phyloP scores from a whole-genome alignment of 108 stramenopile genomes.

The Craspedostauros australis region DNA sequence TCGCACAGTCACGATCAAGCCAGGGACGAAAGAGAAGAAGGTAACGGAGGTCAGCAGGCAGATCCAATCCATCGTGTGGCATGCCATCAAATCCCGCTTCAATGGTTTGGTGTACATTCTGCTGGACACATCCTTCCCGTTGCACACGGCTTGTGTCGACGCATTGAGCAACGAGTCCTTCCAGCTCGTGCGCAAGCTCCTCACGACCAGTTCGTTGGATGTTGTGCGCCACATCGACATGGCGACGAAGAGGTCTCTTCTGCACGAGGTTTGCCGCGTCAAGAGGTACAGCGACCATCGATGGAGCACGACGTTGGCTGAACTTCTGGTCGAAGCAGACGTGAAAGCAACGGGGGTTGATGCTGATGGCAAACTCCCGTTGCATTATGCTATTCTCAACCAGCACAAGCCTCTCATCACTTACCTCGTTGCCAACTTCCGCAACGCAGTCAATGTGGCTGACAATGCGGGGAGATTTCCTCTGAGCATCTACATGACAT shows the following conservation, averaged over 20 bases:
- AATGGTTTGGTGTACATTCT: neutral
- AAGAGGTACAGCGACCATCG: neutral
- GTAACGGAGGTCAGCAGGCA: neutral
- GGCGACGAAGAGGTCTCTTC: neutral
- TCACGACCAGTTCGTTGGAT: neutral
- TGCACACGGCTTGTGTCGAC: neutral
- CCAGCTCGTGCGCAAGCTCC: neutral
- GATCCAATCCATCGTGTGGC: neutral
- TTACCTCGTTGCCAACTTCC: no score
- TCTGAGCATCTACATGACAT: no score
- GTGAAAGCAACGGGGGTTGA: no score
- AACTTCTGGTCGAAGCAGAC: neutral
- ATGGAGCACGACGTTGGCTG: neutral
- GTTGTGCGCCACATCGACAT: neutral
- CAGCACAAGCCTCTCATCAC: no score
- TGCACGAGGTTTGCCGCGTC: neutral
- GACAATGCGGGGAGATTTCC: no score
- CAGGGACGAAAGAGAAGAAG: neutral
- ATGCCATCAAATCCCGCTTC: neutral
- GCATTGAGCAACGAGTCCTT: neutral
- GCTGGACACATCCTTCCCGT: neutral
- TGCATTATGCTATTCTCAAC: no score
- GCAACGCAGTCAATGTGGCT: no score
- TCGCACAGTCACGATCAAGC: neutral
- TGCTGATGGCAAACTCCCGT: no score